Base-by-base conservation (phyloP, 2,329 filamentous ascomycete species). In the Epichloe sp. region DNA sequence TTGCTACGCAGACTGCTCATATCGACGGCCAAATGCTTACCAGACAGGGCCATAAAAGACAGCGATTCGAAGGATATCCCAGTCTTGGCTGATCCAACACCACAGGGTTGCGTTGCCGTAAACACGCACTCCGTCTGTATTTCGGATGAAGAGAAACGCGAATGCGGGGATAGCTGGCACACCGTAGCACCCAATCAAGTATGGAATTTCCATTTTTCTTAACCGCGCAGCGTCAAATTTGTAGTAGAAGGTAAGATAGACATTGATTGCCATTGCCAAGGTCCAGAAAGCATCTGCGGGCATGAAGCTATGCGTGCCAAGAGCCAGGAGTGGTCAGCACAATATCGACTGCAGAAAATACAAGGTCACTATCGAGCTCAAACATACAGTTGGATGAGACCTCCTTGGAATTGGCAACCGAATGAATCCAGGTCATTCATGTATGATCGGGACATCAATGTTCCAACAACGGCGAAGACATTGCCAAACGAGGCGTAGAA, bases 401-500 rank as follows among this genome's bases (percentile, higher is more conserved):
- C 85, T 0, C 72, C 86, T 60, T 95, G 88, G 21, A 87, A 77
- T 62, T 88, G 82, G 62, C 87, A 84, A 6, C 77, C 73, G 14
- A 74, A 73, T 0, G 73, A 75, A 15, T 68, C 55, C 1, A 72
- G 66, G 8, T 69, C 60, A 2, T 61, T 57, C 6, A 87, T 67
- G 40, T 80, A 85, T 1, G 76, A 73, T 37, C 77, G 75, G 0
- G 84, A 82, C 60, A 91, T 86, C 36, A 91, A 66, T 0, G 87
- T 89, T 1, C 82, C 86, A 17, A 88, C 76, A 63, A 88, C 91
- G 54, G 79, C 80, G 66, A 89, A 73, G 58, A 91, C 74, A 60
- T 95, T 94, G 8, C 87, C 88, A 61, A 87, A 85, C 0, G 85
- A 85, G 6, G 88, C 87, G 63, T 85, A 93, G 65, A 94, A 91